Evolutionary conservation across 1,284 basidiomycete species (phyloP), one percentile per base, ranked within the genome.

Genomic region (Sporisorium sorghi): DNA sequence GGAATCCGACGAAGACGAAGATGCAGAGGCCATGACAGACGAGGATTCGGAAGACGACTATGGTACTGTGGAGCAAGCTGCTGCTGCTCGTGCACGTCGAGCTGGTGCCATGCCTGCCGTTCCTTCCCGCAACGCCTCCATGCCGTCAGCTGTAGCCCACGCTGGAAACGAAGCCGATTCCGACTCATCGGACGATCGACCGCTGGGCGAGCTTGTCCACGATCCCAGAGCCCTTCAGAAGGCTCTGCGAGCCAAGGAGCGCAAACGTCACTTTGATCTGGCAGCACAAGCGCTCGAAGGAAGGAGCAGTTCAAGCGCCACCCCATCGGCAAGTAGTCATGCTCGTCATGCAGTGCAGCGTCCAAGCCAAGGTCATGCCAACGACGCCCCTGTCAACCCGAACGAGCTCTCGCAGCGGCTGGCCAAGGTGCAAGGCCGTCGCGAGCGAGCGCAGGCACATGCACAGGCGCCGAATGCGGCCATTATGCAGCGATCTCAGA

Each of bases 1-100:
- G n/a, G 64, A 61, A 12, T 60, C 60, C 3, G 56, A 66, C 15
- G 67, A 68, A 12, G 71, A 71, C 14, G 58, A 63, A n/a, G 62
- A 59, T 10, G 43, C 43, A 11, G 47, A 60, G n/a, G 64, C 48
- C n/a, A 39, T 63, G 51, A 70, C 76, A 14, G 74, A 73, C 37
- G 58, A 72, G n/a, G 78, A 76, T 8, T 78, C 74, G 7, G 78
- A 80, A 23, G 76, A 77, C 33, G 56, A 70, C 52, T 77, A 80
- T 42, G 76, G 71, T 14, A 33, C 43, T 11, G 26, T 47, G 4
- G 60, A 54, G 49, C 33, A 28, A 8, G 24, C 50, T 11, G 44
- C 52, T n/a, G 44, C 58, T 30, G n/a, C 55, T 17, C 46, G 47
- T n/a, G 7, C 49, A 28, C 39, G 51, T 52, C 55, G 40, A 24